phyloP scores from a whole-genome alignment of 1,284 basidiomycete genomes.

The Dichomitus squalens region DNA sequence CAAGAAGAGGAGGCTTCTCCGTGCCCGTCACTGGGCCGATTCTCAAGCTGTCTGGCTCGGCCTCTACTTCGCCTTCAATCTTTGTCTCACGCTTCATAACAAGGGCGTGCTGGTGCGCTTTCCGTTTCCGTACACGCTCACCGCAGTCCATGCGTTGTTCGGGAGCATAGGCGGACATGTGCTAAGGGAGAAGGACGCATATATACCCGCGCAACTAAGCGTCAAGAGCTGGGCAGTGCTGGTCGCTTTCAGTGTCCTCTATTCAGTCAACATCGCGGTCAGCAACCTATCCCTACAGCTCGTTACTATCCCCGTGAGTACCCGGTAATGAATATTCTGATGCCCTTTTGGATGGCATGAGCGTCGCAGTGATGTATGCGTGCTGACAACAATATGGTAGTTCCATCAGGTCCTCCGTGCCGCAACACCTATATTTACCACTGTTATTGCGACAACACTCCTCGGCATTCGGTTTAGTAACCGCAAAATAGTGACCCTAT shows the following conservation, averaged over 20 bases:
- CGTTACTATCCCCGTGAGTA: slow-evolving; percentile 87
- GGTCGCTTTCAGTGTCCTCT: slow-evolving; percentile 81
- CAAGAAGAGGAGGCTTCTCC: background rate
- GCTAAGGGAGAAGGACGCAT: slow-evolving; percentile 61
- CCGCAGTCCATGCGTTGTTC: slow-evolving; percentile 84
- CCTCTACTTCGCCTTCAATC: slow-evolving; percentile 88
- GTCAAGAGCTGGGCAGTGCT: slow-evolving; percentile 65
- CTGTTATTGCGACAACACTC: slow-evolving; percentile 68
- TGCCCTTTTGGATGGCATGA: background rate
- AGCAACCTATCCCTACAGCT: slow-evolving; percentile 88
- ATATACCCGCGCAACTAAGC: slow-evolving; percentile 61
- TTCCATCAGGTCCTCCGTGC: slow-evolving; percentile 97
- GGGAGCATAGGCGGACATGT: slow-evolving; percentile 80
- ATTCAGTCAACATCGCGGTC: slow-evolving; percentile 91
- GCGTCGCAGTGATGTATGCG: background rate
- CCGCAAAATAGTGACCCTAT: slow-evolving; percentile 70
- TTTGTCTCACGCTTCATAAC: slow-evolving; percentile 90
- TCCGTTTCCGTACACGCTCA: slow-evolving; percentile 91
- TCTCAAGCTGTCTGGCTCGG: slow-evolving; percentile 63
- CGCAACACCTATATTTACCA: slow-evolving; percentile 88
- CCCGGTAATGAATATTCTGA: background rate
- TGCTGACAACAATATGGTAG: slow-evolving; percentile 39
- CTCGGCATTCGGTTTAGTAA: slow-evolving; percentile 54
- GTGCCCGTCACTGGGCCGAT: slow-evolving; percentile 25
- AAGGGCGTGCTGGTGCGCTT: slow-evolving; percentile 87